These are phyloP conservation scores for Acorus calamus DNA, from an alignment of 106 monocot species.

Conservation along the genomic window DNA sequence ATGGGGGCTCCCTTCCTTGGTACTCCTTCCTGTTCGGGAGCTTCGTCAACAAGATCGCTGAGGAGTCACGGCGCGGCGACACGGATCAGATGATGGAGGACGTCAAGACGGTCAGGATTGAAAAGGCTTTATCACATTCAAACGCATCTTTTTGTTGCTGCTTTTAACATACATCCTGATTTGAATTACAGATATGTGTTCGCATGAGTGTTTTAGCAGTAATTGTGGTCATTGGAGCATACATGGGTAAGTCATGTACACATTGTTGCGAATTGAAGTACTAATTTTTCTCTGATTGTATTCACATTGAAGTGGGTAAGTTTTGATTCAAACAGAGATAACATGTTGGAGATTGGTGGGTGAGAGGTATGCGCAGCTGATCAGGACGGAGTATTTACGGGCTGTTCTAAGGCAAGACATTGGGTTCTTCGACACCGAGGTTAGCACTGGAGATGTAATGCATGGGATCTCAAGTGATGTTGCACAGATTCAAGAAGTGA, in stretches of 20 bases:
- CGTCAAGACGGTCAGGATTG: slow-evolving; percentile 15
- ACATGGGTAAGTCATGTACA: slow-evolving; percentile 16
- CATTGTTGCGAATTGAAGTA: neutral
- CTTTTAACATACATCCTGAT: neutral
- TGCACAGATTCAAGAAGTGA: slow-evolving; percentile 38
- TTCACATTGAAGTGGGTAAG: neutral
- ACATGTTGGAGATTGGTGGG: slow-evolving; percentile 43
- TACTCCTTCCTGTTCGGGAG: slow-evolving; percentile 37
- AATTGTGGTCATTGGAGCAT: slow-evolving; percentile 33
- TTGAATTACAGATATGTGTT: slow-evolving; percentile 12
- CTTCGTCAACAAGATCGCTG: slow-evolving; percentile 38
- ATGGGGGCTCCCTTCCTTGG: slow-evolving; percentile 42
- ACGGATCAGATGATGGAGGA: slow-evolving; percentile 37
- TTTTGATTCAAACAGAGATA: slow-evolving; percentile 22
- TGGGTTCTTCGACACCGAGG: slow-evolving; percentile 38
- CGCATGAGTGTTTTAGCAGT: slow-evolving; percentile 24
- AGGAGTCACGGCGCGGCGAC: slow-evolving; percentile 8
- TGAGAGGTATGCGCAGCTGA: slow-evolving; percentile 31
- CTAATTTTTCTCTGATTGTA: neutral
- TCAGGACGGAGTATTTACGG: slow-evolving; percentile 18
- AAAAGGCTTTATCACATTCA: neutral
- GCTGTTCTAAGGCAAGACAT: slow-evolving; percentile 39
- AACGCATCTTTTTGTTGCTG: neutral
- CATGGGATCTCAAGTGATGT: slow-evolving; percentile 36
- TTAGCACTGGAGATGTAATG: slow-evolving; percentile 36